phyloP scores from a whole-genome alignment of 116 monocot species.

The Cymodocea nodosa region DNA sequence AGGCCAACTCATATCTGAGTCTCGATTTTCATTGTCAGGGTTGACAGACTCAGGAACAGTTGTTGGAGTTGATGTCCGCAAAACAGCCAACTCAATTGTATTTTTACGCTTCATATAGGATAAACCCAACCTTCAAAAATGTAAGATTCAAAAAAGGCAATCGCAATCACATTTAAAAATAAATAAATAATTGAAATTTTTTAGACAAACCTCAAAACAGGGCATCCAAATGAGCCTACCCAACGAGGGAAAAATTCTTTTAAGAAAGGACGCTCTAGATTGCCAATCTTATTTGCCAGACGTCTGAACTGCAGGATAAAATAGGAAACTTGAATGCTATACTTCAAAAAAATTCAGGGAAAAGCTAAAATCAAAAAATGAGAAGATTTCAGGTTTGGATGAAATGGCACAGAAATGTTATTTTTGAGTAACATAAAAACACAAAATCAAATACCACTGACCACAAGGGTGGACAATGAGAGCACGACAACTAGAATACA shows the following conservation, averaged over 20 bases:
- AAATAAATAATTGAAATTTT: neutral
- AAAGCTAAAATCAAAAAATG: no score
- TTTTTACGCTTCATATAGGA: constrained; percentile 89
- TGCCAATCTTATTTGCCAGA: constrained; percentile 84
- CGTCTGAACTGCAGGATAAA: constrained; percentile 65
- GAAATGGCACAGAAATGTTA: no score
- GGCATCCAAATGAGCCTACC: constrained; percentile 91
- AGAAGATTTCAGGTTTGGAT: no score
- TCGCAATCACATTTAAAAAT: neutral
- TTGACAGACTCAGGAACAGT: constrained; percentile 11
- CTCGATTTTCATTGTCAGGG: constrained; percentile 35
- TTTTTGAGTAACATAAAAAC: no score
- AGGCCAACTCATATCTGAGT: constrained; percentile 76
- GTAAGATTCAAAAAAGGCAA: constrained; percentile 5
- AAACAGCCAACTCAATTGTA: constrained; percentile 75
- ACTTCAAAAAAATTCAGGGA: no score
- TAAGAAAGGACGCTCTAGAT: constrained; percentile 88
- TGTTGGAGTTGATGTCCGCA: constrained; percentile 62
- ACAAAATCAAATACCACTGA: no score
- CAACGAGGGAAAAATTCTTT: constrained; percentile 97
- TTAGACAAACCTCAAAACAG: constrained; percentile 53
- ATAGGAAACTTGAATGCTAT: neutral
- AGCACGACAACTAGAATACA: no score
- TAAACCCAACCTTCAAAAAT: constrained; percentile 60
- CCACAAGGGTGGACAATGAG: no score